Percentiles rank a stretch among this genome's conserved stretches.
phyloP scores from a whole-genome alignment of 176 grass and related monocot species.

The Otatea glauca region DNA sequence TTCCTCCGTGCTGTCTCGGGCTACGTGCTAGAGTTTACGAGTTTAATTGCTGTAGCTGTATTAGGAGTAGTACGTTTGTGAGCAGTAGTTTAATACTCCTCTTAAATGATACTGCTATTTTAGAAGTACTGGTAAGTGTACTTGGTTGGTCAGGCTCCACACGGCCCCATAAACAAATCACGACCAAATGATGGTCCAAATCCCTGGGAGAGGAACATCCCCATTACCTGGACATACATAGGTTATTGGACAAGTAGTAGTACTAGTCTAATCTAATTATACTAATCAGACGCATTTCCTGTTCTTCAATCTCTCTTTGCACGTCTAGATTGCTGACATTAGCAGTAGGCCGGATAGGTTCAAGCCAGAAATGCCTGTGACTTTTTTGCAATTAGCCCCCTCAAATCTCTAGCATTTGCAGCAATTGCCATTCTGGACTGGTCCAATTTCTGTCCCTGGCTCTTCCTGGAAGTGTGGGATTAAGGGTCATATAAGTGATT shows the following conservation, averaged over 20 bases:
- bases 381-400: not conserved
- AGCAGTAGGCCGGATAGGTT: not conserved
- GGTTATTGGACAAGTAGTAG: not conserved
- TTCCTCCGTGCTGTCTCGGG: conserved; percentile 44
- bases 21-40: not conserved
- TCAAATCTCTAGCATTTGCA: not conserved
- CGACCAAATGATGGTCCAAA: conserved; percentile 48
- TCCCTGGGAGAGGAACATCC: conserved; percentile 27
- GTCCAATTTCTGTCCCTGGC: conserved; percentile 32
- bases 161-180: conserved; percentile 43
- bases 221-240: not conserved
- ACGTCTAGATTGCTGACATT: not conserved
- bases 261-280: not conserved
- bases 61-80: not conserved
- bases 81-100: not conserved
- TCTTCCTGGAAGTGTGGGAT: not conserved
- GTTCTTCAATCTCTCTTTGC: not conserved
- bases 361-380: not conserved
- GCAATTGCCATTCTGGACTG: not conserved
- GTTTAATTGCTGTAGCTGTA: not conserved
- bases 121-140: conserved; percentile 4
- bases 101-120: conserved; percentile 38
- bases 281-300: not conserved
- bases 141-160: conserved; percentile 33
- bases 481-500: not conserved